Conservation (phyloP, 208 protist genomes). For the Crithidia mellificae region DNA sequence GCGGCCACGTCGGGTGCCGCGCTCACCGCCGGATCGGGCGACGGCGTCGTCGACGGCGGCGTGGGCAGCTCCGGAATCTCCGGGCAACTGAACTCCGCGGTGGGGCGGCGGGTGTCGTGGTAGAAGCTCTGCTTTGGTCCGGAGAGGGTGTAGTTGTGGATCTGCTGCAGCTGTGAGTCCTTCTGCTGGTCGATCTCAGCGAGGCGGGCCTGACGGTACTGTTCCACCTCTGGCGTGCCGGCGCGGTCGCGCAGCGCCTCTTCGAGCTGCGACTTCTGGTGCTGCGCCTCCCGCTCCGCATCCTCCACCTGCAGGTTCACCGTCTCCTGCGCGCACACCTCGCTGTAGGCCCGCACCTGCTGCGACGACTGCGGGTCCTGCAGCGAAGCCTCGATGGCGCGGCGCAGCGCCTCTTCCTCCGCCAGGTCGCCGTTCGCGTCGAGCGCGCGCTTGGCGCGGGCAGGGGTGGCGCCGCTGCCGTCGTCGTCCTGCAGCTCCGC, state of each 20-base stretch:
- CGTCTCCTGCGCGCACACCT: conserved; percentile 72
- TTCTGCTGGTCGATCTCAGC: conserved; percentile 50
- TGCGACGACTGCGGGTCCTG: conserved; percentile 37
- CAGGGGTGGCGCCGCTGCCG: not conserved
- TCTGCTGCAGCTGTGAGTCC: conserved; percentile 48
- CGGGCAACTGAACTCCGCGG: conserved; percentile 16
- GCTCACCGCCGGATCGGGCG: not conserved
- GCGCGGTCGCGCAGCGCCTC: conserved; percentile 61
- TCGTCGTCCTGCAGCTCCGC: conserved; percentile 5
- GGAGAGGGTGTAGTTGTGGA: conserved; percentile 48
- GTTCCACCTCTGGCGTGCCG: conserved; percentile 19
- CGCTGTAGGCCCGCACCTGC: conserved; percentile 60
- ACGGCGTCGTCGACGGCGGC: not conserved
- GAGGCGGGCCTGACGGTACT: conserved; percentile 40
- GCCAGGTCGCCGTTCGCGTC: conserved; percentile 56
- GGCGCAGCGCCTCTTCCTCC: conserved; percentile 75
- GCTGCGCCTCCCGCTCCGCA: conserved; percentile 37
- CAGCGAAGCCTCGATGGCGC: conserved; percentile 77
- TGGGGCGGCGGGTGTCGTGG: conserved; percentile 16
- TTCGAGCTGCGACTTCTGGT: conserved; percentile 78
- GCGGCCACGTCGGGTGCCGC: conserved; percentile 6
- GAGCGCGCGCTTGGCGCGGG: conserved; percentile 24
- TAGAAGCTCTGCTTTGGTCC: conserved; percentile 48
- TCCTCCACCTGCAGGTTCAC: conserved; percentile 56
- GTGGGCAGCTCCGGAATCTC: conserved; percentile 6